A percentile compares a stretch with the other conserved stretches of the same genome.
Conservation (phyloP, 345 rosid species). For the Citrus maxima region DNA sequence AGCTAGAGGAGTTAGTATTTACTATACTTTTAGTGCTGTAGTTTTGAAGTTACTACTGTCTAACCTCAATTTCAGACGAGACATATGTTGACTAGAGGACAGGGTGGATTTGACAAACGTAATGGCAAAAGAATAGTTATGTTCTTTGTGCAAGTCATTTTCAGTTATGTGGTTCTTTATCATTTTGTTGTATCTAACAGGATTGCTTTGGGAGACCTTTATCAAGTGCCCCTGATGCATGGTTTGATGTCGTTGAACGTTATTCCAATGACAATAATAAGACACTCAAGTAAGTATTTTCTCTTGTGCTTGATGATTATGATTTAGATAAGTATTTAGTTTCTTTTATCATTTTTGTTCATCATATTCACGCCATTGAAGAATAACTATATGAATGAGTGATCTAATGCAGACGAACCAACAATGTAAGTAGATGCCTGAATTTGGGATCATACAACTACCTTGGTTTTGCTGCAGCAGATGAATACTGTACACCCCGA, state of each 20-base stretch:
- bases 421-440: slow-evolving; percentile 64
- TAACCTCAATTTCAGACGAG: too few relatives aligned
- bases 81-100: not conserved
- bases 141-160: not conserved
- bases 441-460: slow-evolving; percentile 97
- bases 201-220: slow-evolving; percentile 89
- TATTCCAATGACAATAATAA: slow-evolving; percentile 77
- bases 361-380: not conserved
- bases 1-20: too few relatives aligned
- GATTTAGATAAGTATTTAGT: not conserved
- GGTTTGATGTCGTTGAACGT: slow-evolving; percentile 84
- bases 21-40: too few relatives aligned
- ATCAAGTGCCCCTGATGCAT: slow-evolving; percentile 86
- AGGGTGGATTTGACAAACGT: not conserved
- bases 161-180: not conserved
- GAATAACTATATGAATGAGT: not conserved
- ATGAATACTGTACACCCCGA: slow-evolving; percentile 95
- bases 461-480: slow-evolving; percentile 93
- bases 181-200: slow-evolving; percentile 24
- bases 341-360: not conserved
- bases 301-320: not conserved
- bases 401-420: slow-evolving; percentile 60
- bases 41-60: too few relatives aligned
- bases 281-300: slow-evolving; percentile 61
- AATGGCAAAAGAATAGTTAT: not conserved